Base-by-base conservation (phyloP, 192 early-diverging fungal genomes). In the Backusella morwellensis region DNA sequence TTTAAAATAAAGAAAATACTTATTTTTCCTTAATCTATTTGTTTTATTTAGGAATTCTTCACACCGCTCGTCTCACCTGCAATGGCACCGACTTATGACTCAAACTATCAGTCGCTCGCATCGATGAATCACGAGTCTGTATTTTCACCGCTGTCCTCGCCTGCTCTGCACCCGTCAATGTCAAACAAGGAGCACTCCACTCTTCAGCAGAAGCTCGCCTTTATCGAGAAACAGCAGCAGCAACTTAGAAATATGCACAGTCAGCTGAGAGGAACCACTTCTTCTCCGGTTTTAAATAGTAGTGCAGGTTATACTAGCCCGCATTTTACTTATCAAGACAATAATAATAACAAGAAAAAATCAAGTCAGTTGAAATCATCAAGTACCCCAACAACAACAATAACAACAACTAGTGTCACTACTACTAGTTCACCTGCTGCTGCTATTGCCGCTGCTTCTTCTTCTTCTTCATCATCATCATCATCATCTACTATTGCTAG, bases 31-130 rank as follows among this genome's bases (percentile, higher is more conserved):
- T 40, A 44, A 12, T 63, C 36, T 11, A 32, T 63, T 74, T 11
- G 19, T 63, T 26, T 56, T 56, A 63, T 29, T 17, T 47, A 84
- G 82, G 76, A 78, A 77, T 78, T 80, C 44, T 87, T 91, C 35
- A 92, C 92, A 23, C 92, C 92, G 0, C 78, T 93, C 35, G 86
- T 93, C 21, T 93, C 92, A 34, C 92, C 92, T 17, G 91, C 89
- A 6, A 90, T 93, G 77, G 91, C 90, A 11, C 92, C 92, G 0
- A 82, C 84, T 19, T 82, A 85, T 66, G 66, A 82, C 34, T 71
- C 81, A 14, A 79, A 75, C 52, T 50, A 81, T 12, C 76, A 68
- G 3, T 67, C 85, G 0, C 47, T 56, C 12, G 40, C 47, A 14
- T 47, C 38, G n/a, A 72, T 82, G 1, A 68, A 66, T 56, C 79